phyloP scores from a whole-genome alignment of 805 yeast species.

The Nakazawaea populi region DNA sequence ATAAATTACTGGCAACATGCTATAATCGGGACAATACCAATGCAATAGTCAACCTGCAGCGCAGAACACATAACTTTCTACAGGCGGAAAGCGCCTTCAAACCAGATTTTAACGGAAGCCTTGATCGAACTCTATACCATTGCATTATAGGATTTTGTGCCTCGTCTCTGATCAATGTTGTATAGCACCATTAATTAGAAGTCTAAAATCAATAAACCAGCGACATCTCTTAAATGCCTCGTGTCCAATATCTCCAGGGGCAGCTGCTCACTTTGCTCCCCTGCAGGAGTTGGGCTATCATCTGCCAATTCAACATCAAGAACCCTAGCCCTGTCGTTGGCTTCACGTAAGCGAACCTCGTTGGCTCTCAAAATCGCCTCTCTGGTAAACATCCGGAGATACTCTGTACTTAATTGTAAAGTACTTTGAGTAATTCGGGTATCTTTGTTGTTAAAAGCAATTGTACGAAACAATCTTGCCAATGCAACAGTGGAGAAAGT shows the following conservation, averaged over 20 bases:
- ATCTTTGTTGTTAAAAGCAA: slow-evolving; percentile 38
- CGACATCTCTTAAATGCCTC: slow-evolving; percentile 46
- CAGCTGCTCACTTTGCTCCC: slow-evolving; percentile 14
- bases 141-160: neutral
- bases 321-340: neutral
- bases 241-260: slow-evolving; percentile 37
- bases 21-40: no score
- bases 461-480: slow-evolving; percentile 46
- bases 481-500: slow-evolving; percentile 29
- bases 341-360: slow-evolving; percentile 35
- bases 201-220: slow-evolving; percentile 53
- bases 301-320: slow-evolving; percentile 15
- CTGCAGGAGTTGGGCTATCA: slow-evolving; percentile 29
- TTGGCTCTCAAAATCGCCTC: slow-evolving; percentile 58
- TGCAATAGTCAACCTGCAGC: no score
- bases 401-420: slow-evolving; percentile 45
- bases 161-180: neutral
- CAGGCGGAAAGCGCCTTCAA: no score
- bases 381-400: slow-evolving; percentile 47
- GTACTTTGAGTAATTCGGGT: slow-evolving; percentile 45
- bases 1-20: no score
- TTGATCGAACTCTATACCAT: no score
- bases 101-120: no score
- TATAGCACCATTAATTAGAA: slow-evolving; percentile 26
- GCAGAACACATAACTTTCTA: no score